Evolutionary conservation across 1,284 basidiomycete genomes (phyloP).

Genomic region (Austroboletus rostrupii): DNA sequence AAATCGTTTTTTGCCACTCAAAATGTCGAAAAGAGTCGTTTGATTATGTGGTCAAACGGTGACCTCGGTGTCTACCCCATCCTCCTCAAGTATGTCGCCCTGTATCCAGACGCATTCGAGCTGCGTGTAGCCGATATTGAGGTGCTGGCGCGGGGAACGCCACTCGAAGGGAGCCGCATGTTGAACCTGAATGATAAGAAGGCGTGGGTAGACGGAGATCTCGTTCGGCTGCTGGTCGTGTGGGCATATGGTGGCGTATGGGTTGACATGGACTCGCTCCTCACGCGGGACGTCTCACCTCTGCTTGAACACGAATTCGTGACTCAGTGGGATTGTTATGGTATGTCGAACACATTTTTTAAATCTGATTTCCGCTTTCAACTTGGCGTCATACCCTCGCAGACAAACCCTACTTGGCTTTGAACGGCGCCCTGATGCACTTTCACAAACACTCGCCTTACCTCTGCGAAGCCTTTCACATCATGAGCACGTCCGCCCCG

Average conservation of each 20-base stretch:
- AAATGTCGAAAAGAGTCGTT: slow-evolving; percentile 55
- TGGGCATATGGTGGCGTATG: slow-evolving; percentile 90
- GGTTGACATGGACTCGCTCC: slow-evolving; percentile 93
- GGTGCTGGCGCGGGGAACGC: slow-evolving; percentile 68
- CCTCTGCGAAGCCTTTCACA: slow-evolving; percentile 90
- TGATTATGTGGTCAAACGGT: slow-evolving; percentile 88
- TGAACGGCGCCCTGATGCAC: slow-evolving; percentile 92
- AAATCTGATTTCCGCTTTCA: not conserved
- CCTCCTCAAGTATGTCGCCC: slow-evolving; percentile 54
- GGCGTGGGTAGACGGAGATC: slow-evolving; percentile 91
- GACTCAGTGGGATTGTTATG: slow-evolving; percentile 95
- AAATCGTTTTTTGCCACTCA: slow-evolving; percentile 91
- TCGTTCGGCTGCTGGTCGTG: slow-evolving; percentile 77
- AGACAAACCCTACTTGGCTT: slow-evolving; percentile 85
- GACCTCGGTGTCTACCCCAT: slow-evolving; percentile 60
- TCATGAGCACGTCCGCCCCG: slow-evolving; percentile 72
- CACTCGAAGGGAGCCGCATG: slow-evolving; percentile 61
- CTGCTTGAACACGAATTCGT: slow-evolving; percentile 91
- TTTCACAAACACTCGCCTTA: slow-evolving; percentile 88
- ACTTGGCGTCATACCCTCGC: not conserved
- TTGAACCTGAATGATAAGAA: slow-evolving; percentile 64
- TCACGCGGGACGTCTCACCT: slow-evolving; percentile 81
- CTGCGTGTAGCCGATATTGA: slow-evolving; percentile 67
- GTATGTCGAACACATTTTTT: slow-evolving; percentile 45
- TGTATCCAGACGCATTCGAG: slow-evolving; percentile 69